Evolutionary conservation across 805 yeast species (phyloP).

Genomic region (Pichia kluyveri): DNA sequence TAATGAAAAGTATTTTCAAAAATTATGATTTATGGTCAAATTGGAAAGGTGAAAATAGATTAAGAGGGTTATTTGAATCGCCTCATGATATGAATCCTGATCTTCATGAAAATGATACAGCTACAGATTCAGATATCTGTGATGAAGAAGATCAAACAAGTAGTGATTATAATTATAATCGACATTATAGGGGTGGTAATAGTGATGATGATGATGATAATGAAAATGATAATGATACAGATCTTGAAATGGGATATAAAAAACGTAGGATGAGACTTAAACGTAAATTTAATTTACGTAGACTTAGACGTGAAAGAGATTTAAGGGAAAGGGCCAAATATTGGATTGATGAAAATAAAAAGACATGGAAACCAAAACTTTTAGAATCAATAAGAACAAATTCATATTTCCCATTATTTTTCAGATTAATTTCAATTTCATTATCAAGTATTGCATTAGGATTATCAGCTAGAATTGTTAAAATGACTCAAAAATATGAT

Average conservation of each 20-base stretch:
- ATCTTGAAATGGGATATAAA: conserved; percentile 11
- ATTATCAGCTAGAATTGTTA: conserved; percentile 53
- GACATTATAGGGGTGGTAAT: neutral
- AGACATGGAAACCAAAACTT: conserved; percentile 55
- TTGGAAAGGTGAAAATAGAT: conserved; percentile 69
- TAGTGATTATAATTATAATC: neutral
- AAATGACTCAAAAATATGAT: conserved; percentile 23
- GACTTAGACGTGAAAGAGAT: conserved; percentile 15
- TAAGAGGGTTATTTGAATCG: conserved; percentile 40
- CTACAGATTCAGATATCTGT: too few species aligned
- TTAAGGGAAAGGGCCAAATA: conserved; percentile 52
- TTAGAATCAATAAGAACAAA: conserved; percentile 55
- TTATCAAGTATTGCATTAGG: conserved; percentile 64
- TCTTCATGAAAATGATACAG: too few species aligned
- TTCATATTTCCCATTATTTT: conserved; percentile 72
- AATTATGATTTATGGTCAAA: conserved; percentile 31
- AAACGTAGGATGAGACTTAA: neutral
- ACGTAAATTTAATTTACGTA: neutral
- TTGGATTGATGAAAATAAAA: conserved; percentile 56
- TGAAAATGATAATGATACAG: conserved; percentile 3
- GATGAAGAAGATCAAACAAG: neutral
- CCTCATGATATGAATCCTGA: conserved; percentile 9
- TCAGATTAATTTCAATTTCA: conserved; percentile 51
- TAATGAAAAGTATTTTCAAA: conserved; percentile 4
- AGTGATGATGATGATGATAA: neutral